These are phyloP conservation scores for Oryza glumipatula DNA, from an alignment of 176 grass and related monocot species.

Conservation along the genomic window DNA sequence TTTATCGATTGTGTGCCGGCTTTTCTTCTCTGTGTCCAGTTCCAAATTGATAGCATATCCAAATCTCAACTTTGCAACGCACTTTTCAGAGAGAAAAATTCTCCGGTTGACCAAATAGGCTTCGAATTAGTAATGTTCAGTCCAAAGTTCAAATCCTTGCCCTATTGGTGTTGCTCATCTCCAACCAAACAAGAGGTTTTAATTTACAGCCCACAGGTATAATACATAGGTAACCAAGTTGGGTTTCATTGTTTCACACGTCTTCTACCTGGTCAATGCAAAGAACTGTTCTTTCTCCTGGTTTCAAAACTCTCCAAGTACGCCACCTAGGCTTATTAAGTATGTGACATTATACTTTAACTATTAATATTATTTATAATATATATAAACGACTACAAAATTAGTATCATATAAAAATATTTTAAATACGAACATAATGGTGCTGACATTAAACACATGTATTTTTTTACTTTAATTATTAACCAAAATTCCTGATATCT, in stretches of 20 bases:
- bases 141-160: neutral
- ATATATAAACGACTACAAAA: no score
- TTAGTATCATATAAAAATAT: no score
- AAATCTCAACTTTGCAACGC: neutral
- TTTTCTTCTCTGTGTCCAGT: neutral
- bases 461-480: no score
- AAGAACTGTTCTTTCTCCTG: neutral
- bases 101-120: neutral
- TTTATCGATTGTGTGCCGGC: neutral
- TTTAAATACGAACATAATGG: no score
- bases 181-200: neutral
- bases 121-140: neutral
- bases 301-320: neutral
- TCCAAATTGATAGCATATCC: no score
- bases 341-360: no score
- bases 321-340: no score
- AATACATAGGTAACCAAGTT: neutral
- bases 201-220: neutral
- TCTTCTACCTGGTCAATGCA: constrained; percentile 6
- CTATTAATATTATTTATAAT: no score
- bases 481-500: no score
- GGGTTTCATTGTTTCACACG: neutral
- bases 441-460: no score
- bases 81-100: neutral
- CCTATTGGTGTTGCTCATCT: neutral